Base-by-base conservation (phyloP, 306 rosid species). In the Vigna mungo region DNA sequence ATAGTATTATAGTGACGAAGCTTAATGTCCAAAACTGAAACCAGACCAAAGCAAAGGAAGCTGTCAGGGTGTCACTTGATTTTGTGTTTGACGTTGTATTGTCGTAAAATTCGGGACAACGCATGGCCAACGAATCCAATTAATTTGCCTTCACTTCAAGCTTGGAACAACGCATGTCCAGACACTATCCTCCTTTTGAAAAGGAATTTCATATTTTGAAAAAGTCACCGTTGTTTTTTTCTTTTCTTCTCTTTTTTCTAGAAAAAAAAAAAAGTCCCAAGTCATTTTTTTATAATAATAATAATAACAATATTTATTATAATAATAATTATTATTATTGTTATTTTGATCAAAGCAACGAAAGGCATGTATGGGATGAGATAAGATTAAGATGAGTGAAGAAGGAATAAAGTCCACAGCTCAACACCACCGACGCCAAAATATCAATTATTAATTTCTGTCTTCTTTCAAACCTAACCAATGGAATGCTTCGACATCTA, bases 331-430 rank as follows among this genome's bases (percentile, higher is more conserved):
- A 5, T 6, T 36, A 1, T 36, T 36, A 36, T 34, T 34, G 7
- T 5, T 34, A 34, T 36, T 36, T 36, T 36, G 37, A 34, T 34
- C 6, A 34, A 36, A 6, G 41, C 41, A 36, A 36, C 9, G 9
- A 36, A 41, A 41, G 44, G 11, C 13, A 7, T 44, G 48, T 3
- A 30, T 69, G 51, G 5, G 70, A 64, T 64, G 83, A 62, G 71
- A 54, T 67, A 5, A 34, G 44, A 52, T 53, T 67, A 8, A 49
- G 44, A 53, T 53, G 23, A 54, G 1, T 6, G 36, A 60, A 15
- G 75, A 68, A 56, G 60, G 60, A 46, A 72, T 64, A 14, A 63
- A 74, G 68, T 68, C 59, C 72, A 63, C 79, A 80, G 72, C 83
- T 53, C 30, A 53, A 61, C 74, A 46, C 21, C 78, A 72, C 59